Conservation (phyloP, 495 filamentous ascomycete species). For the Melanomma pulvis-pyrius region DNA sequence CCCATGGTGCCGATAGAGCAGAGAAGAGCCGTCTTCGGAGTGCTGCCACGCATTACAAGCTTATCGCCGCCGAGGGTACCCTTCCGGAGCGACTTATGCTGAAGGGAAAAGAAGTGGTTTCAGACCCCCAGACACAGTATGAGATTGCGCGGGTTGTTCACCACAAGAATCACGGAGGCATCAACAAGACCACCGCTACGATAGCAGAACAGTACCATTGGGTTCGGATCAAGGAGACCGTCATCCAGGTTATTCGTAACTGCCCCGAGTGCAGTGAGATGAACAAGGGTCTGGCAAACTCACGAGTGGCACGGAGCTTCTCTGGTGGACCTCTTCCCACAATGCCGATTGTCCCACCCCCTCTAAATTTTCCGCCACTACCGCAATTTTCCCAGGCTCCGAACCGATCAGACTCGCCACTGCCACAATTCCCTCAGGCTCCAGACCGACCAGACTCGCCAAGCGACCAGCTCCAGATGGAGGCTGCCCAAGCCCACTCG, state of each 20-base stretch:
- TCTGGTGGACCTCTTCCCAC: background rate
- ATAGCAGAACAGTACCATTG: conserved; percentile 96
- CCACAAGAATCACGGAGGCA: conserved; percentile 79
- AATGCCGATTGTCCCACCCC: background rate
- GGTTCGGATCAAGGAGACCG: conserved; percentile 98
- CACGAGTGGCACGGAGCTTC: conserved; percentile 11
- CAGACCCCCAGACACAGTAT: conserved; percentile 88
- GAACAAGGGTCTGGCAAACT: conserved; percentile 27
- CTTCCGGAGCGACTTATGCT: conserved; percentile 85
- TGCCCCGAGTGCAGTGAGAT: conserved; percentile 75
- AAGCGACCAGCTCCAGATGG: conserved; percentile 30
- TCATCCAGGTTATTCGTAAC: conserved; percentile 89
- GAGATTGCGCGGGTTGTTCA: conserved; percentile 82
- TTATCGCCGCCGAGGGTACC: conserved; percentile 55
- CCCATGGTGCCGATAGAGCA: conserved; percentile 87
- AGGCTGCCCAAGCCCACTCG: conserved; percentile 22
- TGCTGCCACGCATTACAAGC: conserved; percentile 94
- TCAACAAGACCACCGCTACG: conserved; percentile 95
- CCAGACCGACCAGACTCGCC: conserved; percentile 11
- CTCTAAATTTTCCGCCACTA: background rate
- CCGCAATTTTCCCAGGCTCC: background rate
- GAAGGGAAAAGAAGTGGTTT: conserved; percentile 96
- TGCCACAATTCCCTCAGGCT: background rate
- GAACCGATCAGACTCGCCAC: background rate
- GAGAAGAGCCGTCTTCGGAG: conserved; percentile 92